These are phyloP conservation scores for Sideroxylon spinosum DNA, from an alignment of 179 eudicot genomes.

Conservation along the genomic window DNA sequence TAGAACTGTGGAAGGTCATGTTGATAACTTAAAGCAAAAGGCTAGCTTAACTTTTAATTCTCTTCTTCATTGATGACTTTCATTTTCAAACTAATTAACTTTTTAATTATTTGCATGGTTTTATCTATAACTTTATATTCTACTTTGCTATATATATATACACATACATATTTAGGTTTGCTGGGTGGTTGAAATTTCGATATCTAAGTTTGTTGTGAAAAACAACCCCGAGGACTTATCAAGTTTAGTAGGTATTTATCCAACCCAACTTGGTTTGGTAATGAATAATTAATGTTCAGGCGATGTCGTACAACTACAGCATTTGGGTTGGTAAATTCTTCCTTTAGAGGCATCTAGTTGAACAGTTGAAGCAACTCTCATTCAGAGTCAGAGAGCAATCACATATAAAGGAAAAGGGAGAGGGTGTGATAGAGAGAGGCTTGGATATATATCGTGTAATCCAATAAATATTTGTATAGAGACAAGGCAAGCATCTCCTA, in stretches of 20 bases:
- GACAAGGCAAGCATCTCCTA: not conserved
- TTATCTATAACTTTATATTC: too few relatives aligned
- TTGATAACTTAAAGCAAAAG: constrained; percentile 3
- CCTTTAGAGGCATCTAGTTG: not conserved
- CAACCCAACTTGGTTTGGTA: not conserved
- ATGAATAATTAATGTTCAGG: not conserved
- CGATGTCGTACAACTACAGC: constrained; percentile 1
- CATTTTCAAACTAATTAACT: not conserved
- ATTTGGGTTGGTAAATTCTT: not conserved
- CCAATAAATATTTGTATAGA: not conserved
- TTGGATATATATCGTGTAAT: too few relatives aligned
- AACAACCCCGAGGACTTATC: not conserved
- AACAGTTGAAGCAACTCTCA: not conserved
- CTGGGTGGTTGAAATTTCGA: constrained; percentile 3
- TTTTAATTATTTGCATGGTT: not conserved
- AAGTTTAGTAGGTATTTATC: not conserved
- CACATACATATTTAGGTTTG: not conserved
- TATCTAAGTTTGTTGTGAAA: constrained; percentile 3
- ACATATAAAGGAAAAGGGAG: not conserved
- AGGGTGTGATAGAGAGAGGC: not conserved
- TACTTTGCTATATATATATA: too few relatives aligned
- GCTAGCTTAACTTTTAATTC: too few relatives aligned
- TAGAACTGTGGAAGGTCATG: not conserved
- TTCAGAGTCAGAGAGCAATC: not conserved
- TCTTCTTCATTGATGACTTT: too few relatives aligned